phyloP scores from a whole-genome alignment of 257 asterid genomes.

The Salvia rosmarinus region DNA sequence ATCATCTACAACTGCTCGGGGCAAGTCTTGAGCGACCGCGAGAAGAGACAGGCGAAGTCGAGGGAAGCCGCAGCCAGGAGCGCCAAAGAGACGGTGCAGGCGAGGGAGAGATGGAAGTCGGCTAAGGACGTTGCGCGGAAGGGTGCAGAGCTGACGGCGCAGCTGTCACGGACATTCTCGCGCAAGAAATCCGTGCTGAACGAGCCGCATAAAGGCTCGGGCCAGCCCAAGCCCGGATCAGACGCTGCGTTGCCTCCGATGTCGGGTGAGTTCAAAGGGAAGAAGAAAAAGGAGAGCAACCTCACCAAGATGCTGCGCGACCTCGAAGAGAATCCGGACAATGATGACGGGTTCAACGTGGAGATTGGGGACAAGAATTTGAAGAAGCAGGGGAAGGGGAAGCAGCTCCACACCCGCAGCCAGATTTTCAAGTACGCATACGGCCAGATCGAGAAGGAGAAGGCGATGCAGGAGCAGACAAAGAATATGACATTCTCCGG shows the following conservation, averaged over 20 bases:
- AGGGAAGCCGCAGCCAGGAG: conserved; percentile 94
- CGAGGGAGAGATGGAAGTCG: conserved; percentile 87
- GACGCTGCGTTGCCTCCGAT: conserved; percentile 73
- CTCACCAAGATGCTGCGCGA: conserved; percentile 93
- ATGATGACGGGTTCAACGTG: conserved; percentile 78
- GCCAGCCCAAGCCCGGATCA: conserved; percentile 69
- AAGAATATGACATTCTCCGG: conserved; percentile 88
- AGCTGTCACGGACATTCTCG: conserved; percentile 82
- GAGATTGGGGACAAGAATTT: conserved; percentile 89
- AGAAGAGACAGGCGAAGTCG: conserved; percentile 79
- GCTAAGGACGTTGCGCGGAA: conserved; percentile 76
- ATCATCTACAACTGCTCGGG: conserved; percentile 96
- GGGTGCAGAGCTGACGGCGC: conserved; percentile 67
- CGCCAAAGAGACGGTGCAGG: conserved; percentile 87
- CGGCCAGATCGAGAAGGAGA: conserved; percentile 92
- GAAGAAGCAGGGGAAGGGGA: conserved; percentile 66
- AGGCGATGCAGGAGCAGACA: conserved; percentile 83
- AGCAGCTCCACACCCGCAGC: conserved; percentile 85
- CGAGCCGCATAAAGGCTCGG: conserved; percentile 48
- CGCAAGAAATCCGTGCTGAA: conserved; percentile 58
- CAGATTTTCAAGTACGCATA: conserved; percentile 96
- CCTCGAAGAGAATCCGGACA: conserved; percentile 83
- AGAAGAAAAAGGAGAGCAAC: conserved; percentile 57
- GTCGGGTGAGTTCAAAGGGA: conserved; percentile 56
- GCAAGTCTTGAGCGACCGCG: conserved; percentile 82